Conservation (phyloP, 73 alveolate genomes). For the Uronychia binucleata region DNA sequence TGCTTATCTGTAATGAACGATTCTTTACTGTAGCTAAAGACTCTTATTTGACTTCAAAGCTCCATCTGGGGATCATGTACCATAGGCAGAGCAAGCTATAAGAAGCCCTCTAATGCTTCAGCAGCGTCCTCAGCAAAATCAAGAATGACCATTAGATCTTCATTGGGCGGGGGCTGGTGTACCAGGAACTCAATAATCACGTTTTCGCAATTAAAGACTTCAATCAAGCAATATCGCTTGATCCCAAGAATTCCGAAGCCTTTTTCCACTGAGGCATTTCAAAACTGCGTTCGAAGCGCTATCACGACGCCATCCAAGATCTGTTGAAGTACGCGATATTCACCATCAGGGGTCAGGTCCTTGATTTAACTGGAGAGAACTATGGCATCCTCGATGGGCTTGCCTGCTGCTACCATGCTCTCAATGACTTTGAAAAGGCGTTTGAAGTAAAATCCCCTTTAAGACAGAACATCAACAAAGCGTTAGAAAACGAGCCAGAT, state of each 20-base stretch:
- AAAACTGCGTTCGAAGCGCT: constrained; percentile 50
- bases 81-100: constrained; percentile 63
- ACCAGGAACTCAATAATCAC: constrained; percentile 81
- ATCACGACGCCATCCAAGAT: constrained; percentile 73
- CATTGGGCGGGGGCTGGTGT: constrained; percentile 75
- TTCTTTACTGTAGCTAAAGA: neutral
- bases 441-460: no score
- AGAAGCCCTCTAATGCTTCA: constrained; percentile 71
- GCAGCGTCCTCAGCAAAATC: constrained; percentile 62
- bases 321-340: constrained; percentile 13
- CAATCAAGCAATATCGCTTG: constrained; percentile 69
- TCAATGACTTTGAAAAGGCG: constrained; percentile 78
- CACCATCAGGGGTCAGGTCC: constrained; percentile 48
- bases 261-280: constrained; percentile 75
- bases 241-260: constrained; percentile 66
- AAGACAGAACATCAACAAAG: no score
- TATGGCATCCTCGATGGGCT: constrained; percentile 75
- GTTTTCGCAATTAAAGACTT: constrained; percentile 75
- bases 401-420: constrained; percentile 70
- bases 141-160: constrained; percentile 67
- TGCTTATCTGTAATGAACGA: constrained; percentile 1
- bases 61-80: constrained; percentile 80
- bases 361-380: constrained; percentile 36
- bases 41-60: constrained; percentile 27
- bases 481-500: no score